Evolutionary conservation across 2,329 filamentous ascomycete genomes (phyloP).

Genomic region (Talaromyces rugulosus): DNA sequence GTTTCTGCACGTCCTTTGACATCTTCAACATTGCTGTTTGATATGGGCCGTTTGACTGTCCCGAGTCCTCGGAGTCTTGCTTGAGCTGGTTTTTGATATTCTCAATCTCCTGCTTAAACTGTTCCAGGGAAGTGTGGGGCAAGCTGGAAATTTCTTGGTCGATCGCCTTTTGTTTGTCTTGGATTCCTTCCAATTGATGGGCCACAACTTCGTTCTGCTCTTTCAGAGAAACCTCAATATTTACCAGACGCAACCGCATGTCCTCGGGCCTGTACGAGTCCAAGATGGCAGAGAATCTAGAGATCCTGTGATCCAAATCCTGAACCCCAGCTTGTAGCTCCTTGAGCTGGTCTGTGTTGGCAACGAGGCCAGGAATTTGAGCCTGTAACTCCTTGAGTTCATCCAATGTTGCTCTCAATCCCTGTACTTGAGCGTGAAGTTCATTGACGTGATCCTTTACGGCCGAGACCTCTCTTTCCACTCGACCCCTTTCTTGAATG

Average conservation of each 20-base stretch:
- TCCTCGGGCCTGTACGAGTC: not conserved
- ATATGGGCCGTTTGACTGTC: not conserved
- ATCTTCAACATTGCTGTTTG: constrained; percentile 2
- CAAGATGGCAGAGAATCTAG: not conserved
- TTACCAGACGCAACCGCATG: not conserved
- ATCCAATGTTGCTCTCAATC: not conserved
- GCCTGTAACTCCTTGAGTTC: not conserved
- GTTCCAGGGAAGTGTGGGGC: not conserved
- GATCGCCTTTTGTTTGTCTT: not conserved
- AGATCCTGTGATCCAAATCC: not conserved
- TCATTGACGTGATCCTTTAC: not conserved
- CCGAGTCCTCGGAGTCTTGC: not conserved
- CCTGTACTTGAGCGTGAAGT: not conserved
- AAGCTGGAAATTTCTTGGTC: not conserved
- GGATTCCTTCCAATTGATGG: not conserved
- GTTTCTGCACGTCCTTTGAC: not conserved
- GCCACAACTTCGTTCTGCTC: not conserved
- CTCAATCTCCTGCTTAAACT: constrained; percentile 7
- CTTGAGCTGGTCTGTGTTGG: not conserved
- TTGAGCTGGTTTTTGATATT: constrained; percentile 9
- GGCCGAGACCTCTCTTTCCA: constrained; percentile 3
- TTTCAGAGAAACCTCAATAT: not conserved
- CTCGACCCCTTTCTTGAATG: constrained; percentile 14
- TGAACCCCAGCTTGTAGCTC: not conserved
- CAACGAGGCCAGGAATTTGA: not conserved